Evolutionary conservation across 2,329 filamentous ascomycete genomes (phyloP), one percentile per base, ranked within the genome.

Genomic region (Penicillium oxalicum): DNA sequence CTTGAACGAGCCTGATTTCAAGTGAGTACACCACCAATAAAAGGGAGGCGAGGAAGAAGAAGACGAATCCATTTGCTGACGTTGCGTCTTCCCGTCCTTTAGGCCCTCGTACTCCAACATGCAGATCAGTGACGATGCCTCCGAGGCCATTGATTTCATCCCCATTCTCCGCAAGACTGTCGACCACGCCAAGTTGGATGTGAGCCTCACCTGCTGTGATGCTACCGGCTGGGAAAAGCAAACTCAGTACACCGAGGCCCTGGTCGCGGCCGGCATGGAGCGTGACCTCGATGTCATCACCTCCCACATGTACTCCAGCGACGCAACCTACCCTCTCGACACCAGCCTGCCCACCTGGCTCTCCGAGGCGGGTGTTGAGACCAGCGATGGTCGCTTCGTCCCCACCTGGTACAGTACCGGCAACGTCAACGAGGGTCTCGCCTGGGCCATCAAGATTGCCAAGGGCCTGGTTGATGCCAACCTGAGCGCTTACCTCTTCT

Each of bases 1-100:
- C 51, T 58, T 77, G 36, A 77, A 77, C 56, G 74, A 77, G 55
- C 73, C 73, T 1, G 70, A 74, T 40, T 67, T 44, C 44, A 35
- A 9, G 18, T 45, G 12, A 45, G 36, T 33, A 18, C 34, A 33
- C 26, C 26, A 39, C 27, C 24, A 9, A 7, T 9, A 12, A 35
- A 13, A 18, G 39, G 28, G 35, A 27, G 32, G 9, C 8, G 29
- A 32, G 7, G 5, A 6, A 8, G 38, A 33, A 39, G 44, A 45
- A 26, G 37, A 32, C 4, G 7, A 38, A 9, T 25, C 27, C 34
- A 12, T 45, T 18, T 18, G 18, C 18, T 18, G 18, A 18, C 18
- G 18, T 18, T 18, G 1, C 34, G 38, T 25, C 13, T 26, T 18
- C 11, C 8, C 26, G 18, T 11, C 38, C 25, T 26, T 12, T 27